These are phyloP conservation scores for Prunus dulcis DNA, from an alignment of 306 rosid genomes.

Conservation along the genomic window DNA sequence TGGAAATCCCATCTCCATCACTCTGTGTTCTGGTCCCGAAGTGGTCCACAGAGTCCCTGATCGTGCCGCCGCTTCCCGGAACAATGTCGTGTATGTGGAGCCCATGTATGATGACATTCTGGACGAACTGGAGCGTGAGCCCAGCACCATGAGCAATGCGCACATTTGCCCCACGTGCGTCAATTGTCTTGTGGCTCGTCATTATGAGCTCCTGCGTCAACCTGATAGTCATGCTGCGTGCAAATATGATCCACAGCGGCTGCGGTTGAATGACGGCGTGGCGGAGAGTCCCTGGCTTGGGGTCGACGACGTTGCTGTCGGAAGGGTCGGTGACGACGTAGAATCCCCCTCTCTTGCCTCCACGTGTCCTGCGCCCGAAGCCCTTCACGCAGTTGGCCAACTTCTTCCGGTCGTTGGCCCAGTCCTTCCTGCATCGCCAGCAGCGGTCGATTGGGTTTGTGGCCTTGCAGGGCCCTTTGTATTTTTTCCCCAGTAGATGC, in stretches of 20 bases:
- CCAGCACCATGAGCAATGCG: slow-evolving; percentile 60
- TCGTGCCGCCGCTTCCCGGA: slow-evolving; percentile 41
- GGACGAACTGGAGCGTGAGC: slow-evolving; percentile 42
- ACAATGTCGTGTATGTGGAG: slow-evolving; percentile 41
- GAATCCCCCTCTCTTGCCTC: slow-evolving; percentile 47
- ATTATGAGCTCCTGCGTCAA: slow-evolving; percentile 52
- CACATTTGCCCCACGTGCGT: slow-evolving; percentile 73
- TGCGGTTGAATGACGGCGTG: slow-evolving; percentile 38
- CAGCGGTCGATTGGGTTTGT: slow-evolving; percentile 86
- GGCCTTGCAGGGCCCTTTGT: slow-evolving; percentile 38
- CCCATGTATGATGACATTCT: slow-evolving; percentile 64
- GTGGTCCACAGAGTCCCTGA: slow-evolving; percentile 57
- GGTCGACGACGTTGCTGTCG: slow-evolving; percentile 39
- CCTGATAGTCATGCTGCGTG: slow-evolving; percentile 51
- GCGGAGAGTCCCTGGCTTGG: slow-evolving; percentile 66
- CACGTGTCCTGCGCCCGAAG: slow-evolving; percentile 59
- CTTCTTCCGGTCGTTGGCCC: slow-evolving; percentile 56
- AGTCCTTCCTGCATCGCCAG: slow-evolving; percentile 60
- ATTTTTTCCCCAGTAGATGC: slow-evolving; percentile 16
- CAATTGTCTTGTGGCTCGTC: slow-evolving; percentile 75
- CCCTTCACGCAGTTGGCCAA: slow-evolving; percentile 62
- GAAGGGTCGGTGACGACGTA: slow-evolving; percentile 59
- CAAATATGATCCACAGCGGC: slow-evolving; percentile 81
- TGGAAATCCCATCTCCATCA: slow-evolving; percentile 77
- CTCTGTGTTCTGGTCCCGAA: slow-evolving; percentile 41